phyloP scores from a whole-genome alignment of 805 yeast genomes.

The Sugiyamaella boreocaroliniensis region DNA sequence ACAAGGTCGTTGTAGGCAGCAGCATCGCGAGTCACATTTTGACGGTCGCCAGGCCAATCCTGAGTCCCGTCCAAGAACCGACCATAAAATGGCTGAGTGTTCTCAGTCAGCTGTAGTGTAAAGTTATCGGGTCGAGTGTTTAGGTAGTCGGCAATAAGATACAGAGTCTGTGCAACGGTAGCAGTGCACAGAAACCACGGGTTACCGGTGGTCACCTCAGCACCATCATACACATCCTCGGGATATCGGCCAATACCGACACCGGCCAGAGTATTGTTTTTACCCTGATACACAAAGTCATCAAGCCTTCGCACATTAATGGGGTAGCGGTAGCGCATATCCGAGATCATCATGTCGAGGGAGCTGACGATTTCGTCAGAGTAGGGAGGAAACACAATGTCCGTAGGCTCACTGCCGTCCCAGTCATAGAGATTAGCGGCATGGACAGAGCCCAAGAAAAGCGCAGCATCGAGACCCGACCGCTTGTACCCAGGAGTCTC shows the following conservation, averaged over 20 bases:
- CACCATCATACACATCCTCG: conserved; percentile 81
- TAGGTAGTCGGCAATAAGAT: conserved; percentile 26
- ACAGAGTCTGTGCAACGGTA: conserved; percentile 31
- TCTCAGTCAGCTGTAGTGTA: conserved; percentile 9
- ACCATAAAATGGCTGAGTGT: conserved; percentile 14
- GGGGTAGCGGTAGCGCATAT: conserved; percentile 72
- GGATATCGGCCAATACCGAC: conserved; percentile 87
- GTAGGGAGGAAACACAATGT: conserved; percentile 23
- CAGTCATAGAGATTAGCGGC: conserved; percentile 21
- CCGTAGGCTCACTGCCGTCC: conserved; percentile 13
- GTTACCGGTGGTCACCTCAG: conserved; percentile 66
- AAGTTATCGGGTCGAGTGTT: conserved; percentile 12
- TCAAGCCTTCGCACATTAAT: conserved; percentile 41
- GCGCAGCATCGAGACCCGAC: conserved; percentile 74
- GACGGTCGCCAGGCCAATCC: conserved; percentile 6
- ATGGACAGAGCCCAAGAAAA: conserved; percentile 44
- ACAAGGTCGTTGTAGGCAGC: conserved; percentile 14
- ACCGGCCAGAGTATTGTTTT: conserved; percentile 31
- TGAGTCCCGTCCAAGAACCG: conserved; percentile 20
- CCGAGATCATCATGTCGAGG: conserved; percentile 51
- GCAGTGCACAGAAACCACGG: conserved; percentile 75
- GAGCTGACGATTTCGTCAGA: conserved; percentile 33
- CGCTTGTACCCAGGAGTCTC: conserved; percentile 51
- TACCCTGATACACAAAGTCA: conserved; percentile 10
- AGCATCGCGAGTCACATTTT: conserved; percentile 7